Evolutionary conservation across 2,329 filamentous ascomycete genomes (phyloP).

Genomic region (Mariannaea sp.): DNA sequence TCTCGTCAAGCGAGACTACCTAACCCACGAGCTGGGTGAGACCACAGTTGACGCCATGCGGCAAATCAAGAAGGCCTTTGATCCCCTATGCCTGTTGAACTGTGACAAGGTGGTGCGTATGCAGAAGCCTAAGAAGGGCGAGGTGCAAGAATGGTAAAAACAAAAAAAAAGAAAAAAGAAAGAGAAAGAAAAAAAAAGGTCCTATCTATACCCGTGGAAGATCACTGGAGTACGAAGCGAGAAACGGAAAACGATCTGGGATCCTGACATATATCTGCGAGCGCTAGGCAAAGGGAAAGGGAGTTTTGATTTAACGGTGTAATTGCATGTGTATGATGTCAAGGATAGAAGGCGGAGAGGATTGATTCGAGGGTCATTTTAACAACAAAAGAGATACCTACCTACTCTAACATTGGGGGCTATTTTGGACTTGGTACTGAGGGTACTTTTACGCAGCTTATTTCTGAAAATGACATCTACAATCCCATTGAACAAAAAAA

Average conservation of each 20-base stretch:
- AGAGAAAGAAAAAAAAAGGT: too few species aligned
- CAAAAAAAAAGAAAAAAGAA: too few species aligned
- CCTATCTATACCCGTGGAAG: not conserved
- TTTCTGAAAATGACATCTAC: too few species aligned
- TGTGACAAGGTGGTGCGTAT: conserved; percentile 71
- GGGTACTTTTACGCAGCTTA: conserved; percentile 3
- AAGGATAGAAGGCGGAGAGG: conserved; percentile 11
- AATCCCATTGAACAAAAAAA: too few species aligned
- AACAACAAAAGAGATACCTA: conserved; percentile 14
- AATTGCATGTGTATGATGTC: conserved; percentile 8
- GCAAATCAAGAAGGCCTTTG: conserved; percentile 82
- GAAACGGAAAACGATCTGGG: not conserved
- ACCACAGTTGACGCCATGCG: conserved; percentile 81
- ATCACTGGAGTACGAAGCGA: not conserved
- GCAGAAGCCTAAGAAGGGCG: conserved; percentile 51
- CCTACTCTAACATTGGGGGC: conserved; percentile 3
- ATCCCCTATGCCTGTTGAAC: conserved; percentile 73
- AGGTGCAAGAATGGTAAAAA: conserved; percentile 52
- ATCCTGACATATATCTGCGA: conserved; percentile 2
- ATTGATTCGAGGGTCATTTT: too few species aligned
- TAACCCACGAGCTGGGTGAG: conserved; percentile 76
- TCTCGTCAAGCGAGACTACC: conserved; percentile 82
- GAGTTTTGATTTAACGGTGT: conserved; percentile 15
- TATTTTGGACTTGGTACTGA: conserved; percentile 2
- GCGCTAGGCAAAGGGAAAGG: not conserved